Conservation (phyloP, 768 basidiomycete genomes). For the Pulveroboletus sp. region DNA sequence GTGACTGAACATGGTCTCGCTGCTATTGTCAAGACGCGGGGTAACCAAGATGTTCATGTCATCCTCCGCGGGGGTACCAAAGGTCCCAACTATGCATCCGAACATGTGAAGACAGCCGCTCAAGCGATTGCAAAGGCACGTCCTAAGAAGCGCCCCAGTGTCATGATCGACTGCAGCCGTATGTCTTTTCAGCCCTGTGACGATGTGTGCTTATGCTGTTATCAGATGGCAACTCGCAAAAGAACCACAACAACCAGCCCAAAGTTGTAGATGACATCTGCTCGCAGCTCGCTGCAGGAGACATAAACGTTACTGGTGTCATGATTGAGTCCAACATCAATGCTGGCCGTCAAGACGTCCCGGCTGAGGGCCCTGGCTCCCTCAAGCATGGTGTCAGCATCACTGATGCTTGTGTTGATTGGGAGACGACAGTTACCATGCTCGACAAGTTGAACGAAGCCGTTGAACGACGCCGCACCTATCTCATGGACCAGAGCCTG, state of each 20-base stretch:
- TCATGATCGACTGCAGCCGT: conserved; percentile 90
- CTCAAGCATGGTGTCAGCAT: conserved; percentile 83
- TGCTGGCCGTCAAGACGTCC: conserved; percentile 87
- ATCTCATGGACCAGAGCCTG: conserved; percentile 23
- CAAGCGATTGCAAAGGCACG: conserved; percentile 62
- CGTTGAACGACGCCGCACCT: conserved; percentile 25
- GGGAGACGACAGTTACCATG: conserved; percentile 74
- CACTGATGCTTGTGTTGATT: conserved; percentile 90
- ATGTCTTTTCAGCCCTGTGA: conserved; percentile 25
- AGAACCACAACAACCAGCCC: conserved; percentile 91
- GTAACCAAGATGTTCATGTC: conserved; percentile 86
- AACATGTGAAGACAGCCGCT: conserved; percentile 63
- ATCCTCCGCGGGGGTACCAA: conserved; percentile 91
- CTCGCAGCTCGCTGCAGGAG: conserved; percentile 67
- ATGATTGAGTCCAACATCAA: conserved; percentile 98
- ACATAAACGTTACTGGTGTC: conserved; percentile 78
- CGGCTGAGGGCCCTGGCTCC: conserved; percentile 56
- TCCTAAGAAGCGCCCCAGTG: conserved; percentile 48
- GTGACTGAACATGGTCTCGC: conserved; percentile 84
- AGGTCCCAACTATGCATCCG: conserved; percentile 83
- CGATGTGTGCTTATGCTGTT: background rate
- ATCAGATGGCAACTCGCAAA: conserved; percentile 90
- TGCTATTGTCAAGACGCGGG: conserved; percentile 89
- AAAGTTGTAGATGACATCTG: conserved; percentile 69
- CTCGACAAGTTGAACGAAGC: conserved; percentile 62